phyloP scores from a whole-genome alignment of 192 early-diverging fungal species.

The Coemansia sp. region DNA sequence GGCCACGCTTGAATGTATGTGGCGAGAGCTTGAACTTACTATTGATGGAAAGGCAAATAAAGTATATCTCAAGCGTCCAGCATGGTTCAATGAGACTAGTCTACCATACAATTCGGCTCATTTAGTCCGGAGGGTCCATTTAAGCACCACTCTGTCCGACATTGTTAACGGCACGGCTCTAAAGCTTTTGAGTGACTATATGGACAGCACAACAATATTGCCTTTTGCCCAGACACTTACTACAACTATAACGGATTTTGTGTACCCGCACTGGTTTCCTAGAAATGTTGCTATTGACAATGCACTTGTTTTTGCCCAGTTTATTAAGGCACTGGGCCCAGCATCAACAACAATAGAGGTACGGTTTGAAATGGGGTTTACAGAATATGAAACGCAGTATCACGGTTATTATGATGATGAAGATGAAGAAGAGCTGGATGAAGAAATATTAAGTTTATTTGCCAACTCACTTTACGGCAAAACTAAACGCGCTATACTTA shows the following conservation, averaged over 20 bases:
- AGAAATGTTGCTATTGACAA: neutral
- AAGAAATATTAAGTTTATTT: neutral
- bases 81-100: neutral
- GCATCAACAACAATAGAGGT: neutral
- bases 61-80: neutral
- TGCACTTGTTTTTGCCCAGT: neutral
- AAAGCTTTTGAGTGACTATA: neutral
- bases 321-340: neutral
- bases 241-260: neutral
- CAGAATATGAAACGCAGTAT: neutral
- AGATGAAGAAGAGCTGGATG: neutral
- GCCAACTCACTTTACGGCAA: neutral
- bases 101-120: neutral
- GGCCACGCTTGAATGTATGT: neutral
- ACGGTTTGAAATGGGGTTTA: neutral
- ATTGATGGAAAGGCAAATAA: neutral
- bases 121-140: neutral
- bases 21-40: neutral
- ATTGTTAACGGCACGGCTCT: neutral
- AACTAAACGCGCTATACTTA: neutral
- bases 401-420: too few relatives aligned
- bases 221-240: neutral
- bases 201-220: neutral
- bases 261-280: too few relatives aligned
- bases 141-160: neutral